Base-by-base conservation (phyloP, 2,329 filamentous ascomycete genomes). In the Scopulariopsis brevicaulis region DNA sequence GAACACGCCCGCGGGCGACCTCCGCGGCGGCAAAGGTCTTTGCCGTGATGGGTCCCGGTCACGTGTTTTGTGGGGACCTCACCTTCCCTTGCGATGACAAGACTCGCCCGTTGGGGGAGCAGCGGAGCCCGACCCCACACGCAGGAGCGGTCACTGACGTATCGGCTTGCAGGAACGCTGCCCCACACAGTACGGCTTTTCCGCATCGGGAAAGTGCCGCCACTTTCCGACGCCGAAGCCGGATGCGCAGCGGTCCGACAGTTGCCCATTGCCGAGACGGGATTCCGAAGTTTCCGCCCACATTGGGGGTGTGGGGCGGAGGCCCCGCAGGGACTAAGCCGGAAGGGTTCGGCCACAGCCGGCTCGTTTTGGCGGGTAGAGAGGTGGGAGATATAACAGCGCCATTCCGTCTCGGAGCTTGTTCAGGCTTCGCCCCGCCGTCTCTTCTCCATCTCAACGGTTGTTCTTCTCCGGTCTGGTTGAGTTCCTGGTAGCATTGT, bases 151-250 rank as follows among this genome's bases (percentile, higher is more conserved):
- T 8, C 28, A 8, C 28, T 8, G 28, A 8, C 28, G 28, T 32
- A 32, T 32, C 28, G n/a, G 28, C 28, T 4, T 32, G 28, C 28
- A 32, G 28, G 28, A 32, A 8, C 4, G 28, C 28, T 32, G 28
- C 28, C 28, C 28, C 28, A 8, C 28, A 32, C 28, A 32, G 28
- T 32, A 32, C 28, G 28, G 28, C 28, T 32, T 4, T 32, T 4
- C 28, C 40, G 32, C 34, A 20, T 7, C 46, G 46, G 43, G 28
- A 24, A 48, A 40, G n/a, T 53, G 28, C 55, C 55, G 55, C 35
- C 55, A 37, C 32, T 57, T 52, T 52, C 55, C 55, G 55, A 25
- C 28, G 25, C 55, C 55, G 55, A 57, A 53, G 55, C 55, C 55
- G 55, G 46, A 22, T 48, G 48, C n/a, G 18, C 6, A n/a, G 6